These are phyloP conservation scores for Mycena indigotica DNA, from an alignment of 768 basidiomycete genomes.

Conservation along the genomic window DNA sequence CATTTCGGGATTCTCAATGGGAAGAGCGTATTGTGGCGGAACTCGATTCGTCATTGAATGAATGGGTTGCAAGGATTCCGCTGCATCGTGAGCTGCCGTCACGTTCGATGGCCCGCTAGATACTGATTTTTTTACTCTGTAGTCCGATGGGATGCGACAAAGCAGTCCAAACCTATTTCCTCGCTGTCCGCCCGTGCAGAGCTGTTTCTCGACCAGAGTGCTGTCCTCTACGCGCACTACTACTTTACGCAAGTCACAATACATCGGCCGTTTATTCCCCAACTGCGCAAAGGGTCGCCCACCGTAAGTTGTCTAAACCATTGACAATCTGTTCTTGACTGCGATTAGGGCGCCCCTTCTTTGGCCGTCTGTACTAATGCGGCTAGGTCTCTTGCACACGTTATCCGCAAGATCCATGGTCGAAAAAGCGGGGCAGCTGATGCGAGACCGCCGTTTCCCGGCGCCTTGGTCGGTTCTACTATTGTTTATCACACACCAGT, in stretches of 20 bases:
- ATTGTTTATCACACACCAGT: not conserved
- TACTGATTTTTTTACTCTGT: not conserved
- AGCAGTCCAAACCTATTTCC: not conserved
- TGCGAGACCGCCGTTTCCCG: not conserved
- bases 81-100: not conserved
- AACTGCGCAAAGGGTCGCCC: slow-evolving; percentile 43
- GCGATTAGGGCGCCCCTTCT: slow-evolving; percentile 57
- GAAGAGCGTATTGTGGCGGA: not conserved
- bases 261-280: slow-evolving; percentile 65
- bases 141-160: not conserved
- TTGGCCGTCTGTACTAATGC: slow-evolving; percentile 69
- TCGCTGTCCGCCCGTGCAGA: not conserved
- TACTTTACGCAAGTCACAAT: slow-evolving; percentile 54
- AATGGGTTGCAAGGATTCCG: not conserved
- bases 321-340: no score
- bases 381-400: slow-evolving; percentile 57
- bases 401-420: slow-evolving; percentile 32
- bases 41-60: not conserved
- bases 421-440: not conserved
- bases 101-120: not conserved
- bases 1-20: not conserved
- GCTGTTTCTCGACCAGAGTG: not conserved
- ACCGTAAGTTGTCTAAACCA: no score
- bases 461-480: not conserved
- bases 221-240: slow-evolving; percentile 28